phyloP scores from a whole-genome alignment of 139 green algal species.

The Desmodesmus armatus region DNA sequence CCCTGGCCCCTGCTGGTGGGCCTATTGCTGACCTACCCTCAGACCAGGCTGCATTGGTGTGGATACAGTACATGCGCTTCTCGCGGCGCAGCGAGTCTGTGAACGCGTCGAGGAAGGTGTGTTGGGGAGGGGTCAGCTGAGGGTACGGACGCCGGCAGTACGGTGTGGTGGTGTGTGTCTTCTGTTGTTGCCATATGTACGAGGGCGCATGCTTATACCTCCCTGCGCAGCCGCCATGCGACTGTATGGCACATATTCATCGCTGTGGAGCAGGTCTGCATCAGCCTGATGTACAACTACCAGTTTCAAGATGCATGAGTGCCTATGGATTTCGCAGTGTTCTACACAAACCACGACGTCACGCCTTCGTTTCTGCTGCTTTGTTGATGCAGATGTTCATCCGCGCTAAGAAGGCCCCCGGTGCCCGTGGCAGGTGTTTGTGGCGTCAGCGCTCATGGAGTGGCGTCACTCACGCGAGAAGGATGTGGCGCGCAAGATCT shows the following conservation, averaged over 20 bases:
- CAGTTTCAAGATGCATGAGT: no score
- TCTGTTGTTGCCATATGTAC: background rate
- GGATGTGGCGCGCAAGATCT: slow-evolving; percentile 90
- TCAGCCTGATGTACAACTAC: no score
- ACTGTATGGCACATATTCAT: no score
- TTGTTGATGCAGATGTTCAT: slow-evolving; percentile 84
- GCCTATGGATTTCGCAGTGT: no score
- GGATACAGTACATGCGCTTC: slow-evolving; percentile 92
- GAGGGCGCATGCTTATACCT: no score
- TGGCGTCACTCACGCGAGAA: slow-evolving; percentile 74
- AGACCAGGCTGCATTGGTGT: slow-evolving; percentile 76
- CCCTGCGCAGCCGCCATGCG: no score
- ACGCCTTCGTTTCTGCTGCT: slow-evolving; percentile 1
- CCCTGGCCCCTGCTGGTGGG: slow-evolving; percentile 14
- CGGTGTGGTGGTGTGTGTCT: background rate
- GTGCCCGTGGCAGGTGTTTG: slow-evolving; percentile 89
- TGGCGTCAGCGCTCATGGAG: slow-evolving; percentile 85
- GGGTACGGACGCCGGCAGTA: background rate
- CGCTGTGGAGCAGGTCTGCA: no score
- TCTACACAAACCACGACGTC: no score
- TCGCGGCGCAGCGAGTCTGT: slow-evolving; percentile 63
- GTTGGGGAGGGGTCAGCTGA: background rate
- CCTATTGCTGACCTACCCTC: slow-evolving; percentile 48
- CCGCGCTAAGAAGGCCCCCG: slow-evolving; percentile 73
- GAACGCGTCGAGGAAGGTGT: slow-evolving; percentile 26